These are phyloP conservation scores for Acanthamoeba healyi DNA, from an alignment of 208 protist species.

Conservation along the genomic window DNA sequence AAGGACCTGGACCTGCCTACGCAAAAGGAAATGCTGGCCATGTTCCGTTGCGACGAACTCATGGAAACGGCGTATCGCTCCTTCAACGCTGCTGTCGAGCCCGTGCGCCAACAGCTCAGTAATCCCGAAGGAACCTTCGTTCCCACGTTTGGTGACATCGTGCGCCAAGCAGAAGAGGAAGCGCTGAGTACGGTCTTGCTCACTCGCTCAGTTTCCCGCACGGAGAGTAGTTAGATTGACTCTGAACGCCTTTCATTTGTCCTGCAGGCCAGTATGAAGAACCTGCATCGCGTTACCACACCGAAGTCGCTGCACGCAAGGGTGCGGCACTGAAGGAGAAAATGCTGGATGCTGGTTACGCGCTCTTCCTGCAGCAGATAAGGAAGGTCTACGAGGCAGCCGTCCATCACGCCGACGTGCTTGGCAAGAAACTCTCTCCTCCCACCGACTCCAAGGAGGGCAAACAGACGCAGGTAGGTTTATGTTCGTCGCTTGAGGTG, in stretches of 20 bases:
- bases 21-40: slow-evolving; percentile 97
- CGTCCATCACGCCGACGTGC: background rate
- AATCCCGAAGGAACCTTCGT: slow-evolving; percentile 80
- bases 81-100: slow-evolving; percentile 88
- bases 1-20: slow-evolving; percentile 97
- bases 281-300: slow-evolving; percentile 74
- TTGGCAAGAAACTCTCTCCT: slow-evolving; percentile 65
- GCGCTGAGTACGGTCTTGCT: slow-evolving; percentile 52
- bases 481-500: no score
- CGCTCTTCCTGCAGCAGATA: slow-evolving; percentile 73
- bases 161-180: slow-evolving; percentile 22
- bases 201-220: no score
- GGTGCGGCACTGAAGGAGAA: slow-evolving; percentile 51
- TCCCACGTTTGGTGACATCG: slow-evolving; percentile 26
- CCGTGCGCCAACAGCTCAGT: slow-evolving; percentile 88
- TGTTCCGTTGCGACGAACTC: slow-evolving; percentile 95
- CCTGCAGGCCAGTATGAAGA: slow-evolving; percentile 69
- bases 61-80: slow-evolving; percentile 85
- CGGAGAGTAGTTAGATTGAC: no score
- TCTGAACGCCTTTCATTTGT: no score
- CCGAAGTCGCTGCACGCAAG: slow-evolving; percentile 77
- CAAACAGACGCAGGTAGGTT: background rate
- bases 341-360: background rate
- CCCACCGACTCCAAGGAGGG: background rate
- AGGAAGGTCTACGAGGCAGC: background rate